A percentile compares a stretch with the other conserved stretches of the same genome.
Evolutionary conservation across 257 asterid genomes (phyloP).

Genomic region (Thymus quinquecostatus): DNA sequence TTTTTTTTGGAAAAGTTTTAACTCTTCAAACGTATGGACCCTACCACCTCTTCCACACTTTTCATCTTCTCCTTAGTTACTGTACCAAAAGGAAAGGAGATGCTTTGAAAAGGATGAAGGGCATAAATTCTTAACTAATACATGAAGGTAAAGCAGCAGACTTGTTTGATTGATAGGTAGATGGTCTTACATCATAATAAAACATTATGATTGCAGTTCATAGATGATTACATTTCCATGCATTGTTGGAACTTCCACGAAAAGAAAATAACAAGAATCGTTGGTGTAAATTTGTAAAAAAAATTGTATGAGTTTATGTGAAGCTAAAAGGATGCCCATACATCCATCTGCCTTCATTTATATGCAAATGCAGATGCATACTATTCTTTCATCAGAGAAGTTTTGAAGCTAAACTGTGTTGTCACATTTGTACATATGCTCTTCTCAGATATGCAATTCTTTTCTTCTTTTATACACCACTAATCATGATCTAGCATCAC

Average conservation of each 20-base stretch:
- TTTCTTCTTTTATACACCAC: constrained; percentile 7
- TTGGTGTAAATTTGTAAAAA: constrained; percentile 2
- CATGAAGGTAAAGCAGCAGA: neutral
- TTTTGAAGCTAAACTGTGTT: constrained; percentile 5
- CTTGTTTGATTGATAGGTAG: neutral
- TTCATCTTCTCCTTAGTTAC: no score
- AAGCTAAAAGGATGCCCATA: constrained; percentile 6
- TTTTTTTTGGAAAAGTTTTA: no score
- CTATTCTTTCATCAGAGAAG: constrained; percentile 5
- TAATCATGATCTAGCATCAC: constrained; percentile 14
- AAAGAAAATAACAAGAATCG: constrained; percentile 5
- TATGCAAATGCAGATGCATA: neutral
- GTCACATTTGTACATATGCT: neutral
- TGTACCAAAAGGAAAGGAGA: no score
- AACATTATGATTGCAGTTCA: constrained; percentile 12
- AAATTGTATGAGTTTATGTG: neutral
- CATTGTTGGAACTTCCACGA: neutral
- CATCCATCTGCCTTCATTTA: neutral
- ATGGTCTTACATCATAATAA: constrained; percentile 3
- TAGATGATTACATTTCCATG: constrained; percentile 1
- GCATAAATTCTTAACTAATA: neutral
- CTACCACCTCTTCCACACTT: no score
- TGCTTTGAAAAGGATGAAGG: no score
- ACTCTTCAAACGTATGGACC: no score
- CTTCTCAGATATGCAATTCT: neutral